Percentiles rank a stretch among this genome's conserved stretches.
Conservation (phyloP, 805 yeast species). For the Myxozyma melibiosi region DNA sequence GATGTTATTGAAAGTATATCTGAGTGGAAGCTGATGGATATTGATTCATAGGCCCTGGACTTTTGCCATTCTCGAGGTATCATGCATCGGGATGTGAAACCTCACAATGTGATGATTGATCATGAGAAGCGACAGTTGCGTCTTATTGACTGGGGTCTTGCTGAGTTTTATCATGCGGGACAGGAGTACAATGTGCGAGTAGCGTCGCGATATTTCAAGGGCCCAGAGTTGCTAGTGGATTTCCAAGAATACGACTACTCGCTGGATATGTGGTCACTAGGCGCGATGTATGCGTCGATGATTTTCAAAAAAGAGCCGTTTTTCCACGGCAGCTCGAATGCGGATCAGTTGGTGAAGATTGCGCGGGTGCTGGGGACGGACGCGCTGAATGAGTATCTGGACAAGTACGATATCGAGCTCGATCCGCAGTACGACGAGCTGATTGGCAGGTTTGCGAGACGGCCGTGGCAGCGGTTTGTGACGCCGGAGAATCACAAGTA, state of each 20-base stretch:
- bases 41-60: constrained; percentile 62
- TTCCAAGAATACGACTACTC: constrained; percentile 89
- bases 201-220: constrained; percentile 90
- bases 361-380: constrained; percentile 87
- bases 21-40: neutral
- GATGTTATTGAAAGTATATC: neutral
- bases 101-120: constrained; percentile 95
- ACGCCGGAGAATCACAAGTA: constrained; percentile 69
- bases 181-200: constrained; percentile 91
- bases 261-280: constrained; percentile 90
- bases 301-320: constrained; percentile 89
- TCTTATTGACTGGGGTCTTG: constrained; percentile 93
- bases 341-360: constrained; percentile 88
- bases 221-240: constrained; percentile 87
- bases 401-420: constrained; percentile 69
- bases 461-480: constrained; percentile 84
- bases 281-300: constrained; percentile 89
- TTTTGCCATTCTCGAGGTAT: constrained; percentile 93
- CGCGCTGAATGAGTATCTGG: constrained; percentile 66
- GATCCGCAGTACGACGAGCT: constrained; percentile 77
- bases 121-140: constrained; percentile 67
- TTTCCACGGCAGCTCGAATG: constrained; percentile 87
- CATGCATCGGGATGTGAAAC: constrained; percentile 94
- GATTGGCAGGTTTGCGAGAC: constrained; percentile 69
- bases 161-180: constrained; percentile 89